phyloP scores from a whole-genome alignment of 78 protist genomes.

The Tieghemostelium lacteum region DNA sequence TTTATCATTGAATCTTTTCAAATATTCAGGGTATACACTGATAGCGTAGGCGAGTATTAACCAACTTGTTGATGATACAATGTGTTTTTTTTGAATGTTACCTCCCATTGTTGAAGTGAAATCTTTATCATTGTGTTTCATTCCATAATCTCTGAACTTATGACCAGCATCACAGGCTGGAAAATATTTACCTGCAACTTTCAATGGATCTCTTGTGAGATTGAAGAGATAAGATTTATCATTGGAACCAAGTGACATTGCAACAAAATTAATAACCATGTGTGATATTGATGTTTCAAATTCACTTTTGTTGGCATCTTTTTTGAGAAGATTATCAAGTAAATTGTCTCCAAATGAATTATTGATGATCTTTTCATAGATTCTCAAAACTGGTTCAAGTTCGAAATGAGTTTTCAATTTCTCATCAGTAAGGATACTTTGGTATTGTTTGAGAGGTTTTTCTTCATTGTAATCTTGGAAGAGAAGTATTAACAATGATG shows the following conservation, averaged over 20 bases:
- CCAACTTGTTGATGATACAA: conserved; percentile 37
- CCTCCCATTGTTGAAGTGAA: conserved; percentile 1
- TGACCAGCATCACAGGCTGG: conserved; percentile 53
- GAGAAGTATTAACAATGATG: conserved; percentile 10
- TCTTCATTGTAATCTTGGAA: conserved; percentile 35
- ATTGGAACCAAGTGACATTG: conserved; percentile 17
- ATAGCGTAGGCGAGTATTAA: conserved; percentile 10
- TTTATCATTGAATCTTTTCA: too few species aligned
- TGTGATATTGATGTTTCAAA: not conserved
- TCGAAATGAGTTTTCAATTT: not conserved
- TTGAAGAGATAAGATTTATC: conserved; percentile 20
- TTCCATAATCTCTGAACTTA: conserved; percentile 59
- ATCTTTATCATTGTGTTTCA: conserved; percentile 8
- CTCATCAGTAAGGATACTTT: not conserved
- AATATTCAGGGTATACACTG: not conserved
- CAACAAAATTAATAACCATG: conserved; percentile 23
- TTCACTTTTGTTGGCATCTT: not conserved
- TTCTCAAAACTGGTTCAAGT: not conserved
- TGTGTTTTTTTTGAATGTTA: not conserved
- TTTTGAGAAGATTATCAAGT: not conserved
- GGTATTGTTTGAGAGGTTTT: not conserved
- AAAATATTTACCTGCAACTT: conserved; percentile 34
- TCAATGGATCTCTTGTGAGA: too few species aligned
- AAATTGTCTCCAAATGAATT: not conserved
- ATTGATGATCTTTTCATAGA: too few species aligned